Percentiles rank a stretch among this genome's conserved stretches.
Evolutionary conservation across 768 basidiomycete genomes (phyloP).

Genomic region (Panus rudis): DNA sequence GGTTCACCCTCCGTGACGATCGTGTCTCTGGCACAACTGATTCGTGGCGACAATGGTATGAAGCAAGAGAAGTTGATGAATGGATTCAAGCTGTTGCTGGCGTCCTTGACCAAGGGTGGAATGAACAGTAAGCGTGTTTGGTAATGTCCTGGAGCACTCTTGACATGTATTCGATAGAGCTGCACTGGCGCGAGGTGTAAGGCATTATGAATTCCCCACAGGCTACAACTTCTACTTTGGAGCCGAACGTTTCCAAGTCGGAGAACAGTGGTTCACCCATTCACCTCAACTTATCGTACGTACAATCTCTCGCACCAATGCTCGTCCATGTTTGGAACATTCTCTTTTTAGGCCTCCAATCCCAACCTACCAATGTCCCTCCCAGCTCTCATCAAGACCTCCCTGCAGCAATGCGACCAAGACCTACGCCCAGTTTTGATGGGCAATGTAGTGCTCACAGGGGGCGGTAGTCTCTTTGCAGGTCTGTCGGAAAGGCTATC

Average conservation of each 20-base stretch:
- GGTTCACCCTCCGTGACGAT: constrained; percentile 69
- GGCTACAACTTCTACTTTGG: constrained; percentile 86
- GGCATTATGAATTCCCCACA: constrained; percentile 92
- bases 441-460: constrained; percentile 92
- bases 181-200: constrained; percentile 47
- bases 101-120: constrained; percentile 83
- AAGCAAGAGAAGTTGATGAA: constrained; percentile 80
- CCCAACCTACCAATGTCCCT: constrained; percentile 70
- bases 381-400: constrained; percentile 66
- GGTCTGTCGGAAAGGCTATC: constrained; percentile 83
- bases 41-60: constrained; percentile 77
- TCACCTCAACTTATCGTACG: constrained; percentile 28
- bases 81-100: constrained; percentile 89
- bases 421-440: constrained; percentile 88
- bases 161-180: constrained; percentile 35
- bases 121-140: constrained; percentile 63
- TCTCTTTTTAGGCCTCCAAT: constrained; percentile 37
- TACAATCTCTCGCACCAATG: not conserved
- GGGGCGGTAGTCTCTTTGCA: constrained; percentile 81
- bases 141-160: not conserved
- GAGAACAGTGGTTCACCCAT: constrained; percentile 87
- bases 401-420: constrained; percentile 80
- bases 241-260: constrained; percentile 70
- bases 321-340: not conserved
- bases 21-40: constrained; percentile 65